These are phyloP conservation scores for Rhizophora apiculata DNA, from an alignment of 345 rosid genomes.

Conservation along the genomic window DNA sequence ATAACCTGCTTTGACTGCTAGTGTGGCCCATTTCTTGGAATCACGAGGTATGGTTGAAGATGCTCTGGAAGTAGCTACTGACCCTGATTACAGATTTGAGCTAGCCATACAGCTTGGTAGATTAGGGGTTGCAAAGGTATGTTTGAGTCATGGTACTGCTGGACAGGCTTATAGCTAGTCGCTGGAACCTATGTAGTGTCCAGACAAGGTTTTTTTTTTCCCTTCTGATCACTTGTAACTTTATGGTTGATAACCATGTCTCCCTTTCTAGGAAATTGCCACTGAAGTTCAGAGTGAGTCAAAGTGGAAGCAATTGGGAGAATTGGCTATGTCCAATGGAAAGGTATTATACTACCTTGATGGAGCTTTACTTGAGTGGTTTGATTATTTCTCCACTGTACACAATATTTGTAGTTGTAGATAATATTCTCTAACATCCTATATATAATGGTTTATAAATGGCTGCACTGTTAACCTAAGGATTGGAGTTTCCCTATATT, in stretches of 20 bases:
- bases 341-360: conserved; percentile 44
- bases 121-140: conserved; percentile 89
- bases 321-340: conserved; percentile 92
- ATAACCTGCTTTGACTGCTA: conserved; percentile 34
- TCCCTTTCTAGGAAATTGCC: conserved; percentile 70
- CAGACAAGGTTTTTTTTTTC: no score
- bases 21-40: conserved; percentile 98
- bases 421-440: no score
- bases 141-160: conserved; percentile 12
- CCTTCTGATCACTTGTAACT: not conserved
- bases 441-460: no score
- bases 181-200: not conserved
- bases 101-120: conserved; percentile 93
- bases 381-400: not conserved
- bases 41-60: conserved; percentile 95
- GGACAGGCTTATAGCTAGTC: not conserved
- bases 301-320: conserved; percentile 98
- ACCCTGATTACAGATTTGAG: conserved; percentile 94
- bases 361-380: conserved; percentile 2
- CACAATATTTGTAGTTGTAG: no score
- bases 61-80: conserved; percentile 95
- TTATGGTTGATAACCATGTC: conserved; percentile 6
- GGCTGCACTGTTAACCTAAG: no score
- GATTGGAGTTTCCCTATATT: no score
- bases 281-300: conserved; percentile 77